Evolutionary conservation across 2,329 filamentous ascomycete genomes (phyloP), one percentile per base, ranked within the genome.

Genomic region (Pseudocercospora ulei): DNA sequence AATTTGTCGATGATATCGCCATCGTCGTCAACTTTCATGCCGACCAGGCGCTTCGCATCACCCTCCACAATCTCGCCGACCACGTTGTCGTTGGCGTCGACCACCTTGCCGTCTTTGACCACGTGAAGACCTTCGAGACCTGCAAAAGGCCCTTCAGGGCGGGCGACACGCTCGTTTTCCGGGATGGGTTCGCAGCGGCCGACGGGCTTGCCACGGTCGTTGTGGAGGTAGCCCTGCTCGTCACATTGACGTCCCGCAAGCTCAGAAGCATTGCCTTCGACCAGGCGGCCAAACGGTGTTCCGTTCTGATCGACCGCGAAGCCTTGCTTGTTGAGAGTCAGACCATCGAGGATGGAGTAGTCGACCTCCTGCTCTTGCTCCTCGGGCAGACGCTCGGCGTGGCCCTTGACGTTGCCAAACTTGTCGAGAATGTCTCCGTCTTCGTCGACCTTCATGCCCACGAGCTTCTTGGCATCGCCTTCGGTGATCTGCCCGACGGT

Each of bases 341-440:
- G 64, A 11, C 71, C 71, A 16, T 72, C 66, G 11, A 76, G 62
- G 19, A 65, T 59, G 3, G 70, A 73, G n/a, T 73, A 63, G 48
- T 76, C 72, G 7, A 63, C 49, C 23, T 36, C 34, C 27, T 46
- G 58, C 26, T 55, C 55, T 9, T 63, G 57, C 46, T 68, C 66
- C 40, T 65, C 63, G 13, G 30, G 30, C 11, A 71, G 61, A 4
- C 70, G 71, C 52, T 76, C 71, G 37, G 73, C 74, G 35, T 72
- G 71, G n/a, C n/a, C n/a, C n/a, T n/a, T n/a, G n/a, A n/a, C n/a
- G n/a, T n/a, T n/a, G n/a, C 74, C 74, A 48, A 70, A 86, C 59
- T 76, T 78, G 66, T 90, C 84, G 39, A 82, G 69, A 19, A 92
- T 76, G 41, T 90, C 83, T 23, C 84, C 84, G 47, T 92, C 83